Conservation (phyloP, 129 eudicot species). For the Flaveria trinervia region DNA sequence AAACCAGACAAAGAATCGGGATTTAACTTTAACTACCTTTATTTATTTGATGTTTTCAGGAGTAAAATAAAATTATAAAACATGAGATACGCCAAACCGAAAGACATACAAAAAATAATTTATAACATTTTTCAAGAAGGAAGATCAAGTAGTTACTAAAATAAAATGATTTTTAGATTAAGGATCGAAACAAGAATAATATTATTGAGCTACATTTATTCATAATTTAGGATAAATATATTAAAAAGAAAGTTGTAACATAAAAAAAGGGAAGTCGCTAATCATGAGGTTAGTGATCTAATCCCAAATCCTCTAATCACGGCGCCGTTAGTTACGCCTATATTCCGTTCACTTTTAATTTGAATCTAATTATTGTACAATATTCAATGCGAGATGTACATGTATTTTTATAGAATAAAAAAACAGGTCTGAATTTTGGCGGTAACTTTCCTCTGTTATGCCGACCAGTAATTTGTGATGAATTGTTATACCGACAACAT, state of each 20-base stretch:
- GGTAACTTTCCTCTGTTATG: conserved; percentile 22
- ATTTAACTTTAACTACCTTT: no score
- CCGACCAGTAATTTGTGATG: conserved; percentile 23
- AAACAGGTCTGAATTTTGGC: background rate
- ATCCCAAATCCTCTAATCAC: conserved; percentile 27
- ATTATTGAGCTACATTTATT: background rate
- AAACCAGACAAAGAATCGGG: no score
- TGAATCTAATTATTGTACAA: conserved; percentile 11
- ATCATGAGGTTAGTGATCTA: conserved; percentile 16
- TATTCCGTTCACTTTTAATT: conserved; percentile 3
- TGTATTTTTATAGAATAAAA: background rate
- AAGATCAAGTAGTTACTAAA: no score
- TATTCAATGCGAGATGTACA: conserved; percentile 3
- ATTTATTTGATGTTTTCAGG: no score
- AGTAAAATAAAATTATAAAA: no score
- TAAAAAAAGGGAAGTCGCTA: background rate
- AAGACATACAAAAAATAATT: no score
- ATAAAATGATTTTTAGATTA: no score
- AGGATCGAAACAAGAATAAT: no score
- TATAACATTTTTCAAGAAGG: no score
- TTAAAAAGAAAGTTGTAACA: background rate
- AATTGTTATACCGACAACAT: conserved; percentile 18
- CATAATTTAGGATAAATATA: background rate
- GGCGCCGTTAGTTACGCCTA: conserved; percentile 22
- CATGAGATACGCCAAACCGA: no score